Evolutionary conservation across 2,329 filamentous ascomycete genomes (phyloP), one percentile per base, ranked within the genome.

Genomic region (Aspergillus ibericus): DNA sequence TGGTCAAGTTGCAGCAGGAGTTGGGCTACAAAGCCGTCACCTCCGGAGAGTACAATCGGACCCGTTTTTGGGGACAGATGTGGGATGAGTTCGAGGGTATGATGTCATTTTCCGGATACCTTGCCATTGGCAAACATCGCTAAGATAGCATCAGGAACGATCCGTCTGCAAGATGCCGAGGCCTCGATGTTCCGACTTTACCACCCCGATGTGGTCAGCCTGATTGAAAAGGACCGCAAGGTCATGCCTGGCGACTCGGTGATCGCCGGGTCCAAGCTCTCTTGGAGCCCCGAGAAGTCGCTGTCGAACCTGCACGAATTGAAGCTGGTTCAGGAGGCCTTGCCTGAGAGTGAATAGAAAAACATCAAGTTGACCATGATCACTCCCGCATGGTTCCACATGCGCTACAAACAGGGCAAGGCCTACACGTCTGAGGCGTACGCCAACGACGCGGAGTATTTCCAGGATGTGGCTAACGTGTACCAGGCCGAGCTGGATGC

Each of bases 201-300:
- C 55, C 67, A 69, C 44, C 67, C 67, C 7, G 67, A 69, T 32
- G 66, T 69, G 5, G 67, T 69, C 22, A 67, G 66, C 54, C 54
- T 69, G 32, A 68, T 69, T 16, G 67, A 68, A 32, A 63, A 67
- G 53, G 67, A 65, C 54, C 60, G 62, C 27, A 66, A 69, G 58
- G 67, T 69, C 16, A 69, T 69, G 66, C 67, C 67, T 1, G 66
- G 67, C 25, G 67, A 69, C 55, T 68, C 66, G 5, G 66, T 69
- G 5, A 69, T 69, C 46, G 67, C 67, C 1, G 67, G 62, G 15
- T 59, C 60, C 10, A 69, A 69, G 57, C 59, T 69, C 1, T 59
- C 63, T 3, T 66, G 64, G 62, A 69, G 42, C 49, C 10, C 55
- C 1, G 51, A 56, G 0, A 53, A 59, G 13, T 65, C 66, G 6